Evolutionary conservation across 768 basidiomycete species (phyloP).

Genomic region (Xerocomus spinulosus): DNA sequence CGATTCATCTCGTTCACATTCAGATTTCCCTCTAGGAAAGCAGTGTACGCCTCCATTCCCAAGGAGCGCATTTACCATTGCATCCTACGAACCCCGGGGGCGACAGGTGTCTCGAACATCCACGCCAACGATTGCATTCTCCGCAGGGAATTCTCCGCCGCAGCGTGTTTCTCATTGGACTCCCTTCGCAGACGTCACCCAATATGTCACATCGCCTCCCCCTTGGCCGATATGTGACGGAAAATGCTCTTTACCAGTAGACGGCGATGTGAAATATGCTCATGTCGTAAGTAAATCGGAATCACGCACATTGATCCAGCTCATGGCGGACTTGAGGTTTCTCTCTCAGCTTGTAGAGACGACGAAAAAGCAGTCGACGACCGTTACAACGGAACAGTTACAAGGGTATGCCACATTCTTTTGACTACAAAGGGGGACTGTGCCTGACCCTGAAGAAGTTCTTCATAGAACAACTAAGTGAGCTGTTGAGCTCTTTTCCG

Average conservation of each 20-base stretch:
- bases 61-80: not conserved
- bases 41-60: not conserved
- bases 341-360: conserved; percentile 29
- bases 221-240: conserved; percentile 19
- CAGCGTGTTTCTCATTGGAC: conserved; percentile 5
- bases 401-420: conserved; percentile 11
- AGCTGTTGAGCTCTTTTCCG: not conserved
- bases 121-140: conserved; percentile 11
- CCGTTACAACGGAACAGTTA: conserved; percentile 14
- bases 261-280: conserved; percentile 8
- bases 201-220: conserved; percentile 20
- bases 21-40: conserved; percentile 2
- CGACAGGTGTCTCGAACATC: conserved; percentile 11
- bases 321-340: conserved; percentile 16
- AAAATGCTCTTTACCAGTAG: conserved; percentile 4
- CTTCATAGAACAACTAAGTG: conserved; percentile 26
- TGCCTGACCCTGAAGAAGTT: conserved; percentile 18
- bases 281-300: conserved; percentile 20
- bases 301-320: not conserved
- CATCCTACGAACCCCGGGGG: conserved; percentile 5
- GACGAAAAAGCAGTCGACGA: conserved; percentile 23
- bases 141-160: conserved; percentile 15
- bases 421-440: not conserved
- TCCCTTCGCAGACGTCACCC: conserved; percentile 5
- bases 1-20: not conserved